Percentiles rank a stretch among this genome's conserved stretches.
phyloP scores from a whole-genome alignment of 2,329 filamentous ascomycete species.

The Penicillium corylophilum region DNA sequence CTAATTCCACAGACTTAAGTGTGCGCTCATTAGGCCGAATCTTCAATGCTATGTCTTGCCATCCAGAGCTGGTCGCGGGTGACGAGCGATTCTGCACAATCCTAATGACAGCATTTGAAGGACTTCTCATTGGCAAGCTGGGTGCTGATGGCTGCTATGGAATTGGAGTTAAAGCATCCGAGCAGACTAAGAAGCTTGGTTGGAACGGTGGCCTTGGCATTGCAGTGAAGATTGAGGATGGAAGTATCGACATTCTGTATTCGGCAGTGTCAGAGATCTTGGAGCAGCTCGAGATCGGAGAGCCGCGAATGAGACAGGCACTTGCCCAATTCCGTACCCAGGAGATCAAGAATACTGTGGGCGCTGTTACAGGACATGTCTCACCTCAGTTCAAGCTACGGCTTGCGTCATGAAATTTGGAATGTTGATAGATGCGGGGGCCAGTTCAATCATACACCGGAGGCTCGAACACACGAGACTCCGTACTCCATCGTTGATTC shows the following conservation, averaged over 20 bases:
- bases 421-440: no score
- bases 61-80: constrained; percentile 49
- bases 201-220: constrained; percentile 44
- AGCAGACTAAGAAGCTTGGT: constrained; percentile 39
- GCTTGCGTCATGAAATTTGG: not conserved
- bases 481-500: no score
- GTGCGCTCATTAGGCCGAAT: constrained; percentile 33
- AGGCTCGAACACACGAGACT: no score
- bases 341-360: constrained; percentile 40
- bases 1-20: constrained; percentile 11
- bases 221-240: constrained; percentile 52
- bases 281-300: constrained; percentile 44
- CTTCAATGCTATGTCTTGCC: constrained; percentile 44
- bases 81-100: constrained; percentile 49
- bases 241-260: constrained; percentile 47
- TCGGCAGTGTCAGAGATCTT: constrained; percentile 47
- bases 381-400: constrained; percentile 13
- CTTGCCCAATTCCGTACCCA: constrained; percentile 37
- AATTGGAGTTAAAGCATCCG: constrained; percentile 42
- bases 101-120: constrained; percentile 44
- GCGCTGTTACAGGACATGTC: constrained; percentile 37
- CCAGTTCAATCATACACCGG: no score
- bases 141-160: constrained; percentile 53
- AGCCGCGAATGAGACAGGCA: constrained; percentile 25
- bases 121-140: constrained; percentile 47